Evolutionary conservation across 805 yeast species (phyloP), one percentile per base, ranked within the genome.

Genomic region (Candida maltosa): DNA sequence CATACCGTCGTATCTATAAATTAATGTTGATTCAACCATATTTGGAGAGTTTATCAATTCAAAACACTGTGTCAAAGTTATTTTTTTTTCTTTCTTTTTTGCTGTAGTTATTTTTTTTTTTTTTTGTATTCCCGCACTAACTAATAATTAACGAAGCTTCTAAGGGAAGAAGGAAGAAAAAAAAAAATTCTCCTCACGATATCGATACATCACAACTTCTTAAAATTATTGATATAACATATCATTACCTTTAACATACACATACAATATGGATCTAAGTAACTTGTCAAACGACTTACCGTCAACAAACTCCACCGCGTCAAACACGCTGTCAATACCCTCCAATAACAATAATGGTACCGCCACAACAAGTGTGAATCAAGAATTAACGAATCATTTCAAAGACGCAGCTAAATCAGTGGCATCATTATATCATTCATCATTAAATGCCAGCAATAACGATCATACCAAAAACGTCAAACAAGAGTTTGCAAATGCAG

Each of bases 321-420:
- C 27, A 23, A 16, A 16, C 20, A 8, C 17, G n/a, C n/a, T n/a
- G n/a, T n/a, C n/a, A n/a, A n/a, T n/a, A n/a, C n/a, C n/a, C n/a
- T n/a, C n/a, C n/a, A n/a, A n/a, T n/a, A 66, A 80, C 0, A 60
- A n/a, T n/a, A n/a, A n/a, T n/a, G n/a, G n/a, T 52, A 23, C 73
- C 78, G 3, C 61, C 75, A 8, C 66, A 63, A 27, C 73, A 72
- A 23, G 65, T 65, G 6, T 59, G 76, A n/a, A 53, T 76, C 60
- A 57, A 28, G 83, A 81, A 30, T 62, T 83, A 19, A 69, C 78
- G 0, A 57, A 62, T n/a, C 83, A 80, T 49, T 83, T 82, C 59
- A 80, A 78, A 53, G 69, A 68, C 37, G 88, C 88, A 5, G 88
- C 88, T 18, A 73, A 80, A 37, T 72, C 84, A 5, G 84, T 82